Base-by-base conservation (phyloP, 2,329 filamentous ascomycete species). In the Fusarium lyarnte region DNA sequence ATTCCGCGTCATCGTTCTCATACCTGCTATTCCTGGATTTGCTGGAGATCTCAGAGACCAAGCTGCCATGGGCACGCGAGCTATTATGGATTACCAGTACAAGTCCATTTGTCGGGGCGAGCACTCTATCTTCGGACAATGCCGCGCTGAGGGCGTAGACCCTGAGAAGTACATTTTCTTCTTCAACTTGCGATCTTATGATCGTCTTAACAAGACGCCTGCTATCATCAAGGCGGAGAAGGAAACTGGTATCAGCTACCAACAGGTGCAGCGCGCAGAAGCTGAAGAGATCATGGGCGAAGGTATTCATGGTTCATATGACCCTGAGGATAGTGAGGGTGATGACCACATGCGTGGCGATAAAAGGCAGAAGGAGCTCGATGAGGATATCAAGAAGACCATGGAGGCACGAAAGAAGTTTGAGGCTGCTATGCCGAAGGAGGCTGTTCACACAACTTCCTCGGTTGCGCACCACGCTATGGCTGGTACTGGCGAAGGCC, bases 21-120 rank as follows among this genome's bases (percentile, higher is more conserved):
- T 98, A 57, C 96, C 96, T 4, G 92, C 94, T 2, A 92, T 99
- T 63, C 95, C 96, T 12, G 96, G 95, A 0, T 99, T 99, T 76
- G 95, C 95, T 1, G 95, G 95, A 49, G 95, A 98, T 78, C 86
- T 99, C 35, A 87, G 95, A 63, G 90, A 94, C 17, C 91, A 93
- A 75, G 94, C 93, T 25, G 95, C 95, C 0, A 89, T 90, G 2
- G 95, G 95, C 14, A 98, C 95, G 0, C 85, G 94, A 53, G 95
- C 95, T 16, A 99, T 98, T 77, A 98, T 99, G 94, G 95, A 98
- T 80, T 98, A 97, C 78, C 96, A 98, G 80, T 99, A 96, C 86
- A 97, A 97, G 82, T 97, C 94, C 0, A 97, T 99, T 73, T 94
- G 92, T 78, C 92, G 96, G 47, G 96, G 96, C 10, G 92, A 97